Evolutionary conservation across 371 early-diverging fungal species (phyloP).

Genomic region (Sporodiniella umbellata): DNA sequence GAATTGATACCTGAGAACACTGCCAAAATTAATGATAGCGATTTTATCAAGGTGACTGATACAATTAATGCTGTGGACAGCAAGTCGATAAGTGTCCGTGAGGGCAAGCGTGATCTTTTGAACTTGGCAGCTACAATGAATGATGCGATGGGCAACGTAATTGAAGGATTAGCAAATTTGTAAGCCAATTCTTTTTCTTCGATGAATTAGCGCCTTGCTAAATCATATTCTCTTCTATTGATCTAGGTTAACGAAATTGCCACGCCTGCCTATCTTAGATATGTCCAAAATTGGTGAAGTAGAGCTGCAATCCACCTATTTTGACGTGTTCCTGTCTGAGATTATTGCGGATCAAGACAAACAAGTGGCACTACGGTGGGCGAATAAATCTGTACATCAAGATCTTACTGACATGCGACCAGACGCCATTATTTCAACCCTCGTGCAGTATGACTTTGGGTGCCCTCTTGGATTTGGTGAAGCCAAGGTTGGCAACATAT

Average conservation of each 20-base stretch:
- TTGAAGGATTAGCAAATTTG: conserved; percentile 9
- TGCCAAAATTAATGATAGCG: conserved; percentile 19
- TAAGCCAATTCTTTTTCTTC: conserved; percentile 4
- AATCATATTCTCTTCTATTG: conserved; percentile 8
- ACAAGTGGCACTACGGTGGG: neutral
- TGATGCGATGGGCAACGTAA: conserved; percentile 1
- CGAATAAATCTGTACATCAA: neutral
- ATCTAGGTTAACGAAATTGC: conserved; percentile 2
- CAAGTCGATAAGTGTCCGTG: conserved; percentile 1
- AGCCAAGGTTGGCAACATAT: conserved; percentile 1
- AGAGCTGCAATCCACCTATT: conserved; percentile 1
- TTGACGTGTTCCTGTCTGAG: conserved; percentile 2
- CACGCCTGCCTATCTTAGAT: neutral
- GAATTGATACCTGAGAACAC: conserved; percentile 16
- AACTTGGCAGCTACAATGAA: conserved; percentile 6
- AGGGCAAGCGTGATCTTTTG: conserved; percentile 2
- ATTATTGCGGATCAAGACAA: conserved; percentile 2
- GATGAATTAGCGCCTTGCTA: neutral
- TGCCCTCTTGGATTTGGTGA: conserved; percentile 6
- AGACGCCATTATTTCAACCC: conserved; percentile 4
- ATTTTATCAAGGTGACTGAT: conserved; percentile 21
- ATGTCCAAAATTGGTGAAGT: conserved; percentile 5
- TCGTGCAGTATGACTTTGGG: conserved; percentile 1
- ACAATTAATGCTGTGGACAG: conserved; percentile 17
- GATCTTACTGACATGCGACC: conserved; percentile 1